These are phyloP conservation scores for Heritiera fomes DNA, from an alignment of 345 rosid genomes.

Conservation along the genomic window DNA sequence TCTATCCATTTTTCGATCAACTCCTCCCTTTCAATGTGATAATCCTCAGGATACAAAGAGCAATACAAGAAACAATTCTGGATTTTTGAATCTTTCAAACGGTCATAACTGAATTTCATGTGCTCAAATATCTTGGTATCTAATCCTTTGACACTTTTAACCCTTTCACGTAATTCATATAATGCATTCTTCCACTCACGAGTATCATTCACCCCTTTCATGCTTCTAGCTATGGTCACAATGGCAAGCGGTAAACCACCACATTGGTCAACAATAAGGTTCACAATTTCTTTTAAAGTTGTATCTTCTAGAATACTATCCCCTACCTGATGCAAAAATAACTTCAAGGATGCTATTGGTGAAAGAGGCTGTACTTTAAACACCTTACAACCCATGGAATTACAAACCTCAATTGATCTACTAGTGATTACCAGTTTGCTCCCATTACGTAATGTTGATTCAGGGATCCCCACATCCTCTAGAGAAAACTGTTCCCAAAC, in stretches of 20 bases:
- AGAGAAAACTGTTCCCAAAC: slow-evolving; percentile 12
- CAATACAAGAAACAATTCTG: slow-evolving; percentile 4
- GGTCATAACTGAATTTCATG: slow-evolving; percentile 5
- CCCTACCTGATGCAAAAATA: slow-evolving; percentile 1
- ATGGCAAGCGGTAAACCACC: slow-evolving; percentile 8
- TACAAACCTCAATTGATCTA: slow-evolving; percentile 11
- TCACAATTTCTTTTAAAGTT: neutral
- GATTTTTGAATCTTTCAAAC: slow-evolving; percentile 9
- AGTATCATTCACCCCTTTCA: slow-evolving; percentile 3
- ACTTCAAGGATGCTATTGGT: neutral
- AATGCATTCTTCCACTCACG: slow-evolving; percentile 14
- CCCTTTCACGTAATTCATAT: neutral
- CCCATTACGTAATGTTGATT: neutral
- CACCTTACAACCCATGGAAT: slow-evolving; percentile 15
- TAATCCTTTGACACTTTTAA: neutral
- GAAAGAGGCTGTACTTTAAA: slow-evolving; percentile 12
- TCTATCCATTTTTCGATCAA: slow-evolving; percentile 7
- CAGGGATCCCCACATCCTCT: slow-evolving; percentile 2
- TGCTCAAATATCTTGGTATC: slow-evolving; percentile 9
- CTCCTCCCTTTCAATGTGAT: neutral
- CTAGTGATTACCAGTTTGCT: slow-evolving; percentile 5
- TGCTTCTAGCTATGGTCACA: neutral
- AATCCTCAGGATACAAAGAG: slow-evolving; percentile 8
- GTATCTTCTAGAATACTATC: neutral
- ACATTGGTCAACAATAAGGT: neutral